Base-by-base conservation (phyloP, 768 basidiomycete genomes). In the Lyophyllum atratum region DNA sequence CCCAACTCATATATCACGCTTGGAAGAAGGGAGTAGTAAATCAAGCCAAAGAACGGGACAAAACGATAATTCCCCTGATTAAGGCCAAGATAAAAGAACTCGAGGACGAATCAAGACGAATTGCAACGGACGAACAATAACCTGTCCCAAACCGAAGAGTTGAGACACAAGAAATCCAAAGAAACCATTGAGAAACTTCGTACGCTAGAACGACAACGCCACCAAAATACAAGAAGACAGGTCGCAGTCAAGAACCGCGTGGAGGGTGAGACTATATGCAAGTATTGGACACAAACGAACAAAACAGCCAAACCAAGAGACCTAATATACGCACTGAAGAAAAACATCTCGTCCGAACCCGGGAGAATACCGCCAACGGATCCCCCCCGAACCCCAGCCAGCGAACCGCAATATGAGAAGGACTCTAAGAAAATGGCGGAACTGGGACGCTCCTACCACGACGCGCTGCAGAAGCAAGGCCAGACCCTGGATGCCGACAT, bases 261-360 rank as follows among this genome's bases (percentile, higher is more conserved):
- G 1, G 55, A 62, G 19, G 59, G 55, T 7, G 59, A 66, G 37
- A 59, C 56, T 3, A 55, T 59, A 3, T 46, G 37, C 12, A 51
- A 52, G 37, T 64, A 55, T 47, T 63, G 58, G 58, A 54, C 39
- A 1, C 39, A 50, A 6, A 22, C 43, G 8, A 59, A 66, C 49
- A 61, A 52, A 45, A 39, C 55, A 14, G n/a, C 37, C 6, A 60
- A 53, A 8, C 62, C 60, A 15, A 42, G 58, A 25, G 59, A 61
- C 28, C 57, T 51, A 19, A 50, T 66, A 40, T 19, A 24, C 7
- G 52, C 52, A 7, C 11, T 15, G 37, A 39, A 10, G 37, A 9
- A 14, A 15, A 12, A 39, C 11, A 10, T 4, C 4, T 39, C 4
- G 14, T 6, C 7, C 8, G n/a, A n/a, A n/a, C 14, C 4, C 37